phyloP scores from a whole-genome alignment of 805 yeast genomes.

The Yamadazyma sp. region DNA sequence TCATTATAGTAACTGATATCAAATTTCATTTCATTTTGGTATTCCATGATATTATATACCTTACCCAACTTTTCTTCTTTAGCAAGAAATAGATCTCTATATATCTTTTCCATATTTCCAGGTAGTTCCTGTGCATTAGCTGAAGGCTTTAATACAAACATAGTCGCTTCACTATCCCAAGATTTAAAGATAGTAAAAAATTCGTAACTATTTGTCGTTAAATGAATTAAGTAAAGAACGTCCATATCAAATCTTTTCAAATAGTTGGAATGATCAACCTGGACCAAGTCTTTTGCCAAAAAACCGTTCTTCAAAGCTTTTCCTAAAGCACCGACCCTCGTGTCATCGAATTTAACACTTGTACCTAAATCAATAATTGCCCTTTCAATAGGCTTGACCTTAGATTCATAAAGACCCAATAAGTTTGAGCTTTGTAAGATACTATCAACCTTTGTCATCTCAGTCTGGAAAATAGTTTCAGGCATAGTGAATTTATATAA shows the following conservation, averaged over 20 bases:
- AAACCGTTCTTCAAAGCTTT: slow-evolving; percentile 85
- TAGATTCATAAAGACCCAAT: slow-evolving; percentile 72
- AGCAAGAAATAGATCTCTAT: slow-evolving; percentile 48
- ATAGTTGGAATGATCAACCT: slow-evolving; percentile 50
- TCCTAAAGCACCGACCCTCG: slow-evolving; percentile 79
- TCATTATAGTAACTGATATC: slow-evolving; percentile 55
- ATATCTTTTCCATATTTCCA: slow-evolving; percentile 49
- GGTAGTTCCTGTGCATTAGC: slow-evolving; percentile 64
- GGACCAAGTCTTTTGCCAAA: slow-evolving; percentile 53
- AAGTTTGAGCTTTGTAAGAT: slow-evolving; percentile 60
- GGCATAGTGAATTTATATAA: slow-evolving; percentile 68
- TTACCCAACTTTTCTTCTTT: slow-evolving; percentile 46
- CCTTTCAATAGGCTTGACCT: slow-evolving; percentile 64
- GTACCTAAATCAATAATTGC: slow-evolving; percentile 79
- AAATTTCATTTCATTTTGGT: slow-evolving; percentile 52
- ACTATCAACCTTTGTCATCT: slow-evolving; percentile 55
- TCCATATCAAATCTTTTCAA: slow-evolving; percentile 54
- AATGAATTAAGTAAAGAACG: slow-evolving; percentile 63
- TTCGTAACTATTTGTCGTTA: slow-evolving; percentile 71
- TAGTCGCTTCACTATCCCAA: slow-evolving; percentile 48
- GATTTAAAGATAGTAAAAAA: slow-evolving; percentile 66
- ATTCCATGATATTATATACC: slow-evolving; percentile 47
- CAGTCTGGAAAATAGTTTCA: slow-evolving; percentile 57
- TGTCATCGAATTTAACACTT: slow-evolving; percentile 64
- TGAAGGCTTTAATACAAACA: slow-evolving; percentile 69